Percentiles rank a stretch among this genome's conserved stretches.
These are phyloP conservation scores for Zoysia japonica DNA, from an alignment of 176 grass and related monocot species.

Conservation along the genomic window DNA sequence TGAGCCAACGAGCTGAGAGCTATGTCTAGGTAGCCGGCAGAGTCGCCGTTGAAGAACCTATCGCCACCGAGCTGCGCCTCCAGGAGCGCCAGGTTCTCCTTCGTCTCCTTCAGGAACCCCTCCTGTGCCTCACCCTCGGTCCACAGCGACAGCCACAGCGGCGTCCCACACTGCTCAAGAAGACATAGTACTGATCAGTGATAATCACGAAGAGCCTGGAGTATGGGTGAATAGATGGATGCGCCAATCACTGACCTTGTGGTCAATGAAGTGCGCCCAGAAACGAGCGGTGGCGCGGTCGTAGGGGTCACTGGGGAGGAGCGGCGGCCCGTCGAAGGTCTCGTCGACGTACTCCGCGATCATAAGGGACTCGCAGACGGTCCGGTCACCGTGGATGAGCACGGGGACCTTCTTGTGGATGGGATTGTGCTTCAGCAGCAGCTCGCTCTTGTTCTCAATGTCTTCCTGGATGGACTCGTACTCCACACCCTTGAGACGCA, in stretches of 20 bases:
- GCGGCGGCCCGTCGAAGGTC: slow-evolving; percentile 23
- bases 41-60: slow-evolving; percentile 57
- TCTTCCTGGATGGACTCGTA: slow-evolving; percentile 54
- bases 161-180: neutral
- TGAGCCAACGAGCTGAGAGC: slow-evolving; percentile 1
- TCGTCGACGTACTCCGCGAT: slow-evolving; percentile 61
- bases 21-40: slow-evolving; percentile 44
- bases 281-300: slow-evolving; percentile 39
- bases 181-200: neutral
- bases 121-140: slow-evolving; percentile 46
- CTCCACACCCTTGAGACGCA: slow-evolving; percentile 45
- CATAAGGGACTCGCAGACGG: slow-evolving; percentile 43
- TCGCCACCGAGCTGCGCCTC: slow-evolving; percentile 45
- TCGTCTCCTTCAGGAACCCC: slow-evolving; percentile 33
- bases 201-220: neutral
- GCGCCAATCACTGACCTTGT: slow-evolving; percentile 30
- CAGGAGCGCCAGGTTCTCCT: slow-evolving; percentile 42
- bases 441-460: slow-evolving; percentile 50
- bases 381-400: slow-evolving; percentile 43
- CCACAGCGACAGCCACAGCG: slow-evolving; percentile 40
- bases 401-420: slow-evolving; percentile 59
- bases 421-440: slow-evolving; percentile 50
- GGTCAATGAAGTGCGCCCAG: slow-evolving; percentile 47
- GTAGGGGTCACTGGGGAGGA: slow-evolving; percentile 33
- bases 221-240: neutral